Evolutionary conservation across 208 protist species (phyloP).

Genomic region (Herpetomonas samuelpessoai): DNA sequence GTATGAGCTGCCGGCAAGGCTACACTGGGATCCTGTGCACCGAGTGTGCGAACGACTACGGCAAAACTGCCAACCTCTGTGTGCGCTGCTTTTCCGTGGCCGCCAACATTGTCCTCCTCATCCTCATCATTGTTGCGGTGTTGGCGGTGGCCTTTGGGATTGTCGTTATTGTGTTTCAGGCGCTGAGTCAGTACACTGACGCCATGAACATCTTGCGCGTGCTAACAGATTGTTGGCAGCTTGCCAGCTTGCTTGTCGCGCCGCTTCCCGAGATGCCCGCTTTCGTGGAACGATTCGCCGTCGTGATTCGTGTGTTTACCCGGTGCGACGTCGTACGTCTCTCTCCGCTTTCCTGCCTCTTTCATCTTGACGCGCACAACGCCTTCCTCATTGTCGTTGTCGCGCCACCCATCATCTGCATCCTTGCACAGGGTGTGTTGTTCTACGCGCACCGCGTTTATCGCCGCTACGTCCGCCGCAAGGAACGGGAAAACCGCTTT

Average conservation of each 20-base stretch:
- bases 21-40: conserved; percentile 37
- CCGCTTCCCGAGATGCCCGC: conserved; percentile 28
- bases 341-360: conserved; percentile 10
- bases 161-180: conserved; percentile 21
- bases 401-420: conserved; percentile 6
- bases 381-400: conserved; percentile 20
- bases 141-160: conserved; percentile 16
- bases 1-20: conserved; percentile 20
- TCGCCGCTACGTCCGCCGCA: conserved; percentile 11
- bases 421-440: conserved; percentile 16
- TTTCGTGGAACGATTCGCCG: conserved; percentile 22
- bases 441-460: conserved; percentile 23
- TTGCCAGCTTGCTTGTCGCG: conserved; percentile 18
- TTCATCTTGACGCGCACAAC: conserved; percentile 11
- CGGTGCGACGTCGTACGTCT: conserved; percentile 18
- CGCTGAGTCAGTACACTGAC: conserved; percentile 16
- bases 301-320: conserved; percentile 16
- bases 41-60: conserved; percentile 29
- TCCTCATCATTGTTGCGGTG: conserved; percentile 17
- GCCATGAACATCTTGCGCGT: conserved; percentile 16
- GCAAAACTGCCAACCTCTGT: conserved; percentile 24
- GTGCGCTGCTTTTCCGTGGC: conserved; percentile 24
- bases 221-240: conserved; percentile 23
- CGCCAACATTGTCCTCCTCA: conserved; percentile 23
- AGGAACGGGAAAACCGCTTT: conserved; percentile 22